Evolutionary conservation across 2,329 filamentous ascomycete species (phyloP).

Genomic region (Alternaria solani): DNA sequence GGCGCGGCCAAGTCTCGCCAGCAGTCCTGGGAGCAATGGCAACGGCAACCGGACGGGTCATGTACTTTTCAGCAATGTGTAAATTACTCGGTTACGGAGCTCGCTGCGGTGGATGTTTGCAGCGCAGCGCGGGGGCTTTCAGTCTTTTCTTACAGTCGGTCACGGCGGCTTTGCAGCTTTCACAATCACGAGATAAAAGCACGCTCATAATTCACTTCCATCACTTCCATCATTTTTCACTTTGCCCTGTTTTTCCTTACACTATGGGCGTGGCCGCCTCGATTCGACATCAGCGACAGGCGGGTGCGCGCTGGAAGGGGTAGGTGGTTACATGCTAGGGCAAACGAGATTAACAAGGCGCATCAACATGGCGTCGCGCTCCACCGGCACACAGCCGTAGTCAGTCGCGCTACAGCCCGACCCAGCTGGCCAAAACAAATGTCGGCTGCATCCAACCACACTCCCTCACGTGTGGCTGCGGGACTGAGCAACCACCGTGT

Average conservation of each 20-base stretch:
- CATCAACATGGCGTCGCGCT: constrained; percentile 15
- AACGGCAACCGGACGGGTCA: constrained; percentile 38
- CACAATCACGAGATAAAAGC: constrained; percentile 28
- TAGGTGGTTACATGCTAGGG: constrained; percentile 16
- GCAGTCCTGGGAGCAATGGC: constrained; percentile 36
- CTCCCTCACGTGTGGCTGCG: not conserved
- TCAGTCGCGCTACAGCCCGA: constrained; percentile 5
- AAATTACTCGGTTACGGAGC: constrained; percentile 48
- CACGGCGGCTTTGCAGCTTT: constrained; percentile 37
- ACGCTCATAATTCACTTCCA: constrained; percentile 9
- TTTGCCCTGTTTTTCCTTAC: no score
- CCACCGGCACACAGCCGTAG: constrained; percentile 1
- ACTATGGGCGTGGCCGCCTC: not conserved
- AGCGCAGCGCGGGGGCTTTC: constrained; percentile 36
- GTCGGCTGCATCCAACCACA: not conserved
- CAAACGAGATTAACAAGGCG: constrained; percentile 40
- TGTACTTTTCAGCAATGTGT: constrained; percentile 53
- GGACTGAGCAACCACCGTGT: not conserved
- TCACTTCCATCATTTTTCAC: not conserved
- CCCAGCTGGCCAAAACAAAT: not conserved
- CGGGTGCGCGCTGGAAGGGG: constrained; percentile 16
- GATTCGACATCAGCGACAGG: not conserved
- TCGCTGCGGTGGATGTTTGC: constrained; percentile 38
- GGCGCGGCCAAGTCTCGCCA: constrained; percentile 26
- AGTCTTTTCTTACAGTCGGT: constrained; percentile 36